phyloP scores from a whole-genome alignment of 148 eudicot genomes.

The Gaultheria prostrata region DNA sequence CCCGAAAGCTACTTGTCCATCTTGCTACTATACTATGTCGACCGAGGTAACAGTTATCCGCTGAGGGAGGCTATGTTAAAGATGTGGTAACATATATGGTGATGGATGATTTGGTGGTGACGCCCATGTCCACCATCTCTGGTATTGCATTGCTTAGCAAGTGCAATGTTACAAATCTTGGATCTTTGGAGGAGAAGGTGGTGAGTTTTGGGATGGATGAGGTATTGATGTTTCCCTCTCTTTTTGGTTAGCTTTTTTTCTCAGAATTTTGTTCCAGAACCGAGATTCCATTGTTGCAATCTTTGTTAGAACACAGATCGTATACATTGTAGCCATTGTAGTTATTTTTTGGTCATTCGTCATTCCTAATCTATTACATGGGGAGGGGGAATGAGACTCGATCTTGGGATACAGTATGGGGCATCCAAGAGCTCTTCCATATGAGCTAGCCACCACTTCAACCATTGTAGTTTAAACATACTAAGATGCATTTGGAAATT shows the following conservation, averaged over 20 bases:
- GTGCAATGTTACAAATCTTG: neutral
- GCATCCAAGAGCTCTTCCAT: no score
- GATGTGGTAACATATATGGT: slow-evolving; percentile 31
- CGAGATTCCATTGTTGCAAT: neutral
- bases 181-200: slow-evolving; percentile 6
- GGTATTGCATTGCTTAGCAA: neutral
- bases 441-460: no score
- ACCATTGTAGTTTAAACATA: no score
- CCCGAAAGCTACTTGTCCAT: neutral
- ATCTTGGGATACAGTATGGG: no score
- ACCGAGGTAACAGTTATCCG: neutral
- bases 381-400: no score
- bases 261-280: no score
- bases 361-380: no score
- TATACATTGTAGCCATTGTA: no score
- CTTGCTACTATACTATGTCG: neutral
- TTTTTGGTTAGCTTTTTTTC: no score
- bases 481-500: neutral
- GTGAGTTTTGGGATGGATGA: neutral
- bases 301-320: neutral
- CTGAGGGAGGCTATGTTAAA: neutral
- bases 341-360: no score
- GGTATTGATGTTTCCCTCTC: neutral
- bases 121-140: slow-evolving; percentile 35
- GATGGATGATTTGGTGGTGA: slow-evolving; percentile 33